Conservation (phyloP, 176 grass and related monocot species). For the Olyra latifolia region DNA sequence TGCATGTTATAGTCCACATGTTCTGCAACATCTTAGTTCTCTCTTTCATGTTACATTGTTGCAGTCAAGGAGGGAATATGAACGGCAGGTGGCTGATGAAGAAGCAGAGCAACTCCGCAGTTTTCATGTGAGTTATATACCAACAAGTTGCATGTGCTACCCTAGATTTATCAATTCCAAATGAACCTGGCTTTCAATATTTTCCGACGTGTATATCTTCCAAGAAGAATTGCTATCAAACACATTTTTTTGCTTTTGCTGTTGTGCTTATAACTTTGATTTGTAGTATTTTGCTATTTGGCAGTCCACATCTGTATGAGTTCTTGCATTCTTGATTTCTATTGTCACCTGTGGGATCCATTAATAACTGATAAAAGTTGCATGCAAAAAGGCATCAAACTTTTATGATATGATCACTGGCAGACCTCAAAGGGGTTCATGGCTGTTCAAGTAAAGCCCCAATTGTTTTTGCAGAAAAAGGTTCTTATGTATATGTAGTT, state of each 20-base stretch:
- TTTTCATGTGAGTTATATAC: constrained; percentile 65
- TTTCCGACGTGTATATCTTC: neutral
- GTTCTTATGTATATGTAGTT: too few species aligned
- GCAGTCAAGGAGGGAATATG: constrained; percentile 88
- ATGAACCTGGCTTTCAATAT: neutral
- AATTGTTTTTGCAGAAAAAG: too few species aligned
- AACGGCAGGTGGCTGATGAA: constrained; percentile 77
- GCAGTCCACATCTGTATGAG: neutral
- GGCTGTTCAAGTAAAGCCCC: too few species aligned
- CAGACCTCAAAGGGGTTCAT: too few species aligned
- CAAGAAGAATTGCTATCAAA: neutral
- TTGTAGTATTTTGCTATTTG: neutral
- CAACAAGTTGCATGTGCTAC: neutral
- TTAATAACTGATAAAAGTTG: neutral
- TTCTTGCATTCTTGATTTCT: neutral
- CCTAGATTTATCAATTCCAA: neutral
- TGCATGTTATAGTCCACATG: neutral
- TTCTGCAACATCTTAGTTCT: constrained; percentile 27
- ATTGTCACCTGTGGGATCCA: neutral
- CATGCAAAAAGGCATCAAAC: neutral
- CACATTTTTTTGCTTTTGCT: neutral
- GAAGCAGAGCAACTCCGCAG: constrained; percentile 80
- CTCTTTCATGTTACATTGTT: constrained; percentile 24
- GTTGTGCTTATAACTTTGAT: neutral
- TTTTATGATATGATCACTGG: neutral